Conservation (phyloP, 176 grass and related monocot species). For the Olyra latifolia region DNA sequence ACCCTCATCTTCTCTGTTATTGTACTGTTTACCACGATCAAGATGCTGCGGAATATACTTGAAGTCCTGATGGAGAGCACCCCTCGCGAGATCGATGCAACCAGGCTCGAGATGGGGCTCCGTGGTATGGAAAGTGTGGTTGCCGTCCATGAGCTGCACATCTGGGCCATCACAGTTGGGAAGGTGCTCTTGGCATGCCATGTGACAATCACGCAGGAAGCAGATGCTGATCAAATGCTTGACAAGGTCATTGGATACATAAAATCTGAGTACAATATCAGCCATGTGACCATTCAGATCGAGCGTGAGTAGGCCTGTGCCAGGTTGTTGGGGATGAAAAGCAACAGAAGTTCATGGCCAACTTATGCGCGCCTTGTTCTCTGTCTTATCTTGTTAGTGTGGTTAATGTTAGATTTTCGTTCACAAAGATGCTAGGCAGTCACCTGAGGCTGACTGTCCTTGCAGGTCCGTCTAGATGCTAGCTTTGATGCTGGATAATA, state of each 20-base stretch:
- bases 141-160: constrained; percentile 89
- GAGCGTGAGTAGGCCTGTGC: constrained; percentile 54
- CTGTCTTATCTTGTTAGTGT: not conserved
- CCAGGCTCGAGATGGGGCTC: constrained; percentile 72
- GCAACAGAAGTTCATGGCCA: not conserved
- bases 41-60: constrained; percentile 88
- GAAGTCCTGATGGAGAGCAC: constrained; percentile 99
- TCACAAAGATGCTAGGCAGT: not conserved
- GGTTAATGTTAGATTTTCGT: not conserved
- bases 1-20: constrained; percentile 95
- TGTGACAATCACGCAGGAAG: constrained; percentile 64
- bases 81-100: constrained; percentile 81
- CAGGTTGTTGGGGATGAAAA: not conserved
- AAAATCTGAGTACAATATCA: constrained; percentile 93
- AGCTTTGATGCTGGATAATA: constrained; percentile 25
- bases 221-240: constrained; percentile 75
- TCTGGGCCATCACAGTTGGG: constrained; percentile 98
- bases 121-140: constrained; percentile 75
- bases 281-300: constrained; percentile 97
- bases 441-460: not conserved
- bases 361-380: not conserved
- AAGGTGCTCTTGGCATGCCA: constrained; percentile 95
- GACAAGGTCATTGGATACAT: constrained; percentile 92
- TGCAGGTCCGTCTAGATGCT: constrained; percentile 12
- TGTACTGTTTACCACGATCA: constrained; percentile 79